A percentile compares a stretch with the other conserved stretches of the same genome.
phyloP scores from a whole-genome alignment of 164 flowering plant genomes.

The Cinnamomum micranthum region DNA sequence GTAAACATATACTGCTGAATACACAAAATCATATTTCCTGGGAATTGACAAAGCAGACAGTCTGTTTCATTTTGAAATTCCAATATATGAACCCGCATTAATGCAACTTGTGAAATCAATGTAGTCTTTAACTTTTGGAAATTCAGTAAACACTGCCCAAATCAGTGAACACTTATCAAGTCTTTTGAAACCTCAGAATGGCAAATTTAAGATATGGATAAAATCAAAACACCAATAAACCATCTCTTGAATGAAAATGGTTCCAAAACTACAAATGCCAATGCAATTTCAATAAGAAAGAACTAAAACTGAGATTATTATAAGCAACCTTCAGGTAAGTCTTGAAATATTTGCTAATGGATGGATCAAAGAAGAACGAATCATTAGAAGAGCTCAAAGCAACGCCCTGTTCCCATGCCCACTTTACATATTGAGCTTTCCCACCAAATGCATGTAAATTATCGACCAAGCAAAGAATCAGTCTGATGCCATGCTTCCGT shows the following conservation, averaged over 20 bases:
- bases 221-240: background rate
- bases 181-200: background rate
- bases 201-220: background rate
- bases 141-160: background rate
- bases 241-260: background rate
- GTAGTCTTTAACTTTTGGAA: background rate
- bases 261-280: background rate
- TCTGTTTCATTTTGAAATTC: background rate
- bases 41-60: too few relatives aligned
- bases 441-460: constrained; percentile 95
- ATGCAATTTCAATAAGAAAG: background rate
- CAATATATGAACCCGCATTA: too few relatives aligned
- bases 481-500: constrained; percentile 52
- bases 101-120: background rate
- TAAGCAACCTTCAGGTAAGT: constrained; percentile 59
- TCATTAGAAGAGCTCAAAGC: constrained; percentile 87
- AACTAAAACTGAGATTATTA: background rate
- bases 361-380: constrained; percentile 90
- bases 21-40: background rate
- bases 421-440: constrained; percentile 87
- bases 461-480: constrained; percentile 84
- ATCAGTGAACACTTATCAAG: background rate
- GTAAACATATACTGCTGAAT: too few relatives aligned
- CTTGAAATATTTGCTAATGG: constrained; percentile 76
- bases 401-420: constrained; percentile 91